Evolutionary conservation across 345 rosid genomes (phyloP).

Genomic region (Heritiera littoralis): DNA sequence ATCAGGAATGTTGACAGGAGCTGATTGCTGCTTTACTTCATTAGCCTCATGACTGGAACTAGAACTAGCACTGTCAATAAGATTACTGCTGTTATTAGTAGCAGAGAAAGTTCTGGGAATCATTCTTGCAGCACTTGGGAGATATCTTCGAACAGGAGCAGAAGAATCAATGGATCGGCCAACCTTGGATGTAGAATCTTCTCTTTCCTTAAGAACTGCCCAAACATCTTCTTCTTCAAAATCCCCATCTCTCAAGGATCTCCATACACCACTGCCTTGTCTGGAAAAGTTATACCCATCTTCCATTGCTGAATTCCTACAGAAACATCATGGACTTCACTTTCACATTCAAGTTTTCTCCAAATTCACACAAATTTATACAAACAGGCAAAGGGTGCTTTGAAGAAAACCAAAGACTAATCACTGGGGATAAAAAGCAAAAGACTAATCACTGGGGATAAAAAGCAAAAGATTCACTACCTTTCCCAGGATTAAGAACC

Average conservation of each 20-base stretch:
- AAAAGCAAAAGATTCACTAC: neutral
- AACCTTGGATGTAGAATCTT: conserved; percentile 25
- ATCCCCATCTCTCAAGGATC: conserved; percentile 42
- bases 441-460: too few relatives aligned
- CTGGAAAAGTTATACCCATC: conserved; percentile 24
- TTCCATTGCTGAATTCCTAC: conserved; percentile 42
- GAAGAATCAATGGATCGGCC: conserved; percentile 28
- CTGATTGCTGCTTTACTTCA: conserved; percentile 50
- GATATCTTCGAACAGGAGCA: conserved; percentile 32
- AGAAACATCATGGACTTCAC: conserved; percentile 14
- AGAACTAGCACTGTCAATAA: conserved; percentile 17
- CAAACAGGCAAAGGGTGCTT: neutral
- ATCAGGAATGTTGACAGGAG: conserved; percentile 68
- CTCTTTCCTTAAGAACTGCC: conserved; percentile 40
- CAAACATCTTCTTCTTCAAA: conserved; percentile 56
- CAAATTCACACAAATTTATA: conserved; percentile 13
- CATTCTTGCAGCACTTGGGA: conserved; percentile 54
- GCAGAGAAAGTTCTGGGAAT: conserved; percentile 37
- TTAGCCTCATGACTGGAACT: conserved; percentile 28
- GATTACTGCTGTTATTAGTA: conserved; percentile 5
- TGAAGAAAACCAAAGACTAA: too few relatives aligned
- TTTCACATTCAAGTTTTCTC: neutral
- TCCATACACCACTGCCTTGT: conserved; percentile 41
- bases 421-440: neutral
- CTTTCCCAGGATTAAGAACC: neutral